Percentiles rank a stretch among this genome's conserved stretches.
phyloP scores from a whole-genome alignment of 495 filamentous ascomycete species.

The Annulohypoxylon stygium region DNA sequence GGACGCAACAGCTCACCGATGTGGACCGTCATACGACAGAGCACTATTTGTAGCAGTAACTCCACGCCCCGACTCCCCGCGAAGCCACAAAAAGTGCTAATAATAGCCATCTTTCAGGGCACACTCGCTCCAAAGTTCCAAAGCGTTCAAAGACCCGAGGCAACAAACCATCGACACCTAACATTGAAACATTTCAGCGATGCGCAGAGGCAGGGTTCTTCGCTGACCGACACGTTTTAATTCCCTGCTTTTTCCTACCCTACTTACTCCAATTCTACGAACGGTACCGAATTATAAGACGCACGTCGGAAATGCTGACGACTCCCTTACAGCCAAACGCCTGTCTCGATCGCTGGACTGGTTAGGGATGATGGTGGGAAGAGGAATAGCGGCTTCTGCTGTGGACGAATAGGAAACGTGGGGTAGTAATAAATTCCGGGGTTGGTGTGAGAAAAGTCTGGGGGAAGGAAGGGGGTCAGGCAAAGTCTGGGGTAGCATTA shows the following conservation, averaged over 20 bases:
- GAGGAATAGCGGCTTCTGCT: slow-evolving; percentile 58
- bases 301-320: slow-evolving; percentile 20
- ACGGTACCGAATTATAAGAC: slow-evolving; percentile 2
- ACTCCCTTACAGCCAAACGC: slow-evolving; percentile 19
- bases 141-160: neutral
- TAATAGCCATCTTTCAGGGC: neutral
- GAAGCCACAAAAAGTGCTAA: slow-evolving; percentile 1
- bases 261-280: slow-evolving; percentile 19
- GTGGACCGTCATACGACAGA: slow-evolving; percentile 3
- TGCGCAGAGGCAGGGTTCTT: slow-evolving; percentile 2
- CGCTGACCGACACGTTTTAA: neutral
- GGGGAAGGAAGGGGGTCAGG: slow-evolving; percentile 24
- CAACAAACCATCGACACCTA: neutral
- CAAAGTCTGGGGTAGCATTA: slow-evolving; percentile 46
- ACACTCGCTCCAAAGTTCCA: neutral
- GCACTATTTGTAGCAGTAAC: neutral
- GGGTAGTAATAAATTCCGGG: slow-evolving; percentile 42
- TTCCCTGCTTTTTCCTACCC: slow-evolving; percentile 19
- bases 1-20: slow-evolving; percentile 29
- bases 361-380: slow-evolving; percentile 56
- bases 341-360: slow-evolving; percentile 27
- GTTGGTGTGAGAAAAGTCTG: slow-evolving; percentile 38
- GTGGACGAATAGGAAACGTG: slow-evolving; percentile 56
- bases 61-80: neutral
- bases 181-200: neutral